Percentiles rank a stretch among this genome's conserved stretches.
These are phyloP conservation scores for Halophytophthora batemanensis DNA, from an alignment of 352 stramenopile genomes.

Conservation along the genomic window DNA sequence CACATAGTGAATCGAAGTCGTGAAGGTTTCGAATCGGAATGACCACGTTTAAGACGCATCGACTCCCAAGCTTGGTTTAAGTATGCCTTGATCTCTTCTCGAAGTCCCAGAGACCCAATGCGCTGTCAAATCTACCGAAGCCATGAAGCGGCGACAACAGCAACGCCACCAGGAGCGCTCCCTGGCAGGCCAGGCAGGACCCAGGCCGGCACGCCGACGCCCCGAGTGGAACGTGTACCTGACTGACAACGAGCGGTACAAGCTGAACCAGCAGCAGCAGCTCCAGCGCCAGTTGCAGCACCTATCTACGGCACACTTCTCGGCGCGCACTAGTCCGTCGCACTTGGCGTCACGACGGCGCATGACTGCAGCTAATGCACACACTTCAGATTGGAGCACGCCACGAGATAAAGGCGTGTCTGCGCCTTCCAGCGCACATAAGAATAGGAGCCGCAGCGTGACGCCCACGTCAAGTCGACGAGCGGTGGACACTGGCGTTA, in stretches of 20 bases:
- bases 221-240: constrained; percentile 55
- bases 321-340: constrained; percentile 23
- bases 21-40: too few species aligned
- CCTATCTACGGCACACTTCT: constrained; percentile 36
- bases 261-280: constrained; percentile 41
- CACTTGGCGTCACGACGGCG: constrained; percentile 4
- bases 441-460: constrained; percentile 2
- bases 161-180: constrained; percentile 9
- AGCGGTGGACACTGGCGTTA: not conserved
- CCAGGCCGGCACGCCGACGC: constrained; percentile 14
- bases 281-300: constrained; percentile 40
- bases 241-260: constrained; percentile 45
- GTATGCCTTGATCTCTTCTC: too few species aligned
- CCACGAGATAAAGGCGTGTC: constrained; percentile 1
- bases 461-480: not conserved
- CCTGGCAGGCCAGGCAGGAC: not conserved
- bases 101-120: too few species aligned
- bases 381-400: constrained; percentile 15
- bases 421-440: not conserved
- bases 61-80: too few species aligned
- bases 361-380: constrained; percentile 1
- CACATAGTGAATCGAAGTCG: too few species aligned
- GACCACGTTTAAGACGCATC: too few species aligned
- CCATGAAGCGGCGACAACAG: constrained; percentile 17
- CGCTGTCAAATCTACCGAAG: not conserved